Base-by-base conservation (phyloP, 768 basidiomycete genomes). In the Russula sp. region DNA sequence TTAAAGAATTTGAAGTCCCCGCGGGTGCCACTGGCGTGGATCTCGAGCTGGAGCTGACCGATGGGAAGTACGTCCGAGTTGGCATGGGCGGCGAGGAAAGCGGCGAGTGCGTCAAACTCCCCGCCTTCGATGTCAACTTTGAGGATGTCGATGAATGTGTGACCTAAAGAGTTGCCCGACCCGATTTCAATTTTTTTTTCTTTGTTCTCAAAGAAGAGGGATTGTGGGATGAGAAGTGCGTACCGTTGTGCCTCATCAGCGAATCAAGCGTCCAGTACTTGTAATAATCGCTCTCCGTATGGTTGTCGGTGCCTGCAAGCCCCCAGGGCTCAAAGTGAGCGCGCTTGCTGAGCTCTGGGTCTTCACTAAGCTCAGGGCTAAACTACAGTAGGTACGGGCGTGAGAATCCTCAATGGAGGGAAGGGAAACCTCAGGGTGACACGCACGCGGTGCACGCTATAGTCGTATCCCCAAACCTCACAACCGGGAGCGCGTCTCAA, bases 91-190 rank as follows among this genome's bases (percentile, higher is more conserved):
- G 2, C 71, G 48, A 85, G 68, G 50, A 85, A 72, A 2, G 78
- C 69, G 0, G 76, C 72, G 4, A 89, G 73, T 0, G 84, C 80
- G 52, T 84, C 80, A 71, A 84, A 89, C 68, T 89, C 88, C 71
- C 78, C 79, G 40, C 84, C 80, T 68, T 89, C 88, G 31, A 87
- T 80, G 71, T 89, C 88, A 59, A 89, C 73, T 71, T 88, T 86
- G 61, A 88, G 79, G 65, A 89, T 79, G 65, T 89, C 88, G 59
- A 89, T 84, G 67, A 84, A 84, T 20, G 74, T 75, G 68, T 89
- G 88, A 16, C 82, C 83, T 83, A 55, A 13, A 13, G 8, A 16
- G 39, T n/a, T 13, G 1, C 13, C n/a, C 6, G 8, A 40, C 9
- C 37, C 16, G 31, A 6, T 27, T 8, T 42, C 18, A 27, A 13